phyloP scores from a whole-genome alignment of 257 asterid genomes.

The Mitragyna speciosa region DNA sequence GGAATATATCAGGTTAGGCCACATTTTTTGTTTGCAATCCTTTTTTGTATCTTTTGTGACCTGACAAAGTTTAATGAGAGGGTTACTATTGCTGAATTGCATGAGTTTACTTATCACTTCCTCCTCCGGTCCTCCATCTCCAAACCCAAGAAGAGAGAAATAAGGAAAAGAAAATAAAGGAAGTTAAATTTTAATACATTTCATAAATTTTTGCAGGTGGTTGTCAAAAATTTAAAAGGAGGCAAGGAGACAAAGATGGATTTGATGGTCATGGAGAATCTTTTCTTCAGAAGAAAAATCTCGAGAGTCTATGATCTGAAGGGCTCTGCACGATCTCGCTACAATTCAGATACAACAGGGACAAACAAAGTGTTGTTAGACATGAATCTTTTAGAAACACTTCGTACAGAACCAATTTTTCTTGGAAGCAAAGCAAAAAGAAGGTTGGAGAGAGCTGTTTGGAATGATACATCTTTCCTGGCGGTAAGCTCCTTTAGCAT shows the following conservation, averaged over 20 bases:
- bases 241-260: slow-evolving; percentile 94
- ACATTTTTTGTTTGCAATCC: slow-evolving; percentile 2
- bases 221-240: slow-evolving; percentile 58
- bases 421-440: slow-evolving; percentile 89
- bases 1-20: slow-evolving; percentile 85
- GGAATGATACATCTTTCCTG: slow-evolving; percentile 92
- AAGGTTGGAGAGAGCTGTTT: slow-evolving; percentile 83
- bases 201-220: slow-evolving; percentile 43
- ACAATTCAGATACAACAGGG: slow-evolving; percentile 73
- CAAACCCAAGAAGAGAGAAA: neutral
- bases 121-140: neutral
- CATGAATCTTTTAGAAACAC: slow-evolving; percentile 77
- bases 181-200: neutral
- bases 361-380: slow-evolving; percentile 78
- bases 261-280: slow-evolving; percentile 97
- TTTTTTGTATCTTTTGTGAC: neutral
- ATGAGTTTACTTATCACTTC: neutral
- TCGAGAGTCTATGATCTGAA: slow-evolving; percentile 82
- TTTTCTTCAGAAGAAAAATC: slow-evolving; percentile 67
- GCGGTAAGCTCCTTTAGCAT: slow-evolving; percentile 53
- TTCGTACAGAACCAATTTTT: slow-evolving; percentile 80
- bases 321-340: slow-evolving; percentile 81
- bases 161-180: neutral
- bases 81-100: neutral
- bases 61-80: neutral